Evolutionary conservation across 1,139 yeast species (phyloP), one percentile per base, ranked within the genome.

Genomic region (Kodamaea arcana): DNA sequence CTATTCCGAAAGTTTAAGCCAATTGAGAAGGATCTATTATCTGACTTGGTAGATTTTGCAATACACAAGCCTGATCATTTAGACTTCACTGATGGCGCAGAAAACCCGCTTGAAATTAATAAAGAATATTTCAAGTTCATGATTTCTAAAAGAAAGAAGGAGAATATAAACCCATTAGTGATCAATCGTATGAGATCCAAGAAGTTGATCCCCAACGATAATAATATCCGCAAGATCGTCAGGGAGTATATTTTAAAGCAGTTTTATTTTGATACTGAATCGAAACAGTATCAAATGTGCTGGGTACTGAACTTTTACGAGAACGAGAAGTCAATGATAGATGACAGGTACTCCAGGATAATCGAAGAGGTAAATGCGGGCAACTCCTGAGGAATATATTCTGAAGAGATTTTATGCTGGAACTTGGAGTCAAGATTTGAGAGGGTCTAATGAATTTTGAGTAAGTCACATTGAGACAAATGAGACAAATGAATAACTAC

Each of bases 241-340:
- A 48, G 62, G 15, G 52, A 44, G n/a, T 69, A 68, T 35, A 51
- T 59, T 2, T 44, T 50, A 33, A 51, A 46, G 27, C 74, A 69
- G 39, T 66, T 52, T 35, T 63, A 52, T 43, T 36, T 49, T 24
- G 60, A 56, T 25, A 34, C 18, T 3, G 31, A 34, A 11, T 36
- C 42, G 13, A 48, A 45, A 4, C 23, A 32, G 4, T 59, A 54
- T 40, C 37, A 39, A 28, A 35, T 52, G 46, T 49, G 58, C 30
- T 52, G 60, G 43, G 49, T 56, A 50, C 44, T 44, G 16, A 55
- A 59, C 36, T 56, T 51, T 33, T 61, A 57, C 46, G 56, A 38
- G 15, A 43, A 40, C 12, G 34, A 40, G 15, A 15, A 21, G 12
- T 34, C 40, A 25, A 33, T 34, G 36, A 24, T 30, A 18, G 36